A percentile compares a stretch with the other conserved stretches of the same genome.
Evolutionary conservation across 495 filamentous ascomycete species (phyloP).

Genomic region (Neurospora cerealis): DNA sequence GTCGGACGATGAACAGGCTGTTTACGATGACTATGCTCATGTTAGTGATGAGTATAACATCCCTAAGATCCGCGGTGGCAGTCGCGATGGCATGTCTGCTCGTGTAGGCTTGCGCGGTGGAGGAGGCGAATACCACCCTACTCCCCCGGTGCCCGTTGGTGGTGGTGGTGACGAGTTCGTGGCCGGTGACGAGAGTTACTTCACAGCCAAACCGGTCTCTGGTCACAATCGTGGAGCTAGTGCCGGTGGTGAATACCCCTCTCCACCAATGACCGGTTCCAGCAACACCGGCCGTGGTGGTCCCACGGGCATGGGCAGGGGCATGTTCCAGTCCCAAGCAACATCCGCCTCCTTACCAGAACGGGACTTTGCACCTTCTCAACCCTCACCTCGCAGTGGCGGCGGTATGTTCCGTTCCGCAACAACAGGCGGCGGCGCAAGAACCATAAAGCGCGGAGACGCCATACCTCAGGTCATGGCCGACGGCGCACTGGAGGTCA

Average conservation of each 20-base stretch:
- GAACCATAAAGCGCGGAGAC: slow-evolving; percentile 37
- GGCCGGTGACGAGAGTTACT: slow-evolving; percentile 35
- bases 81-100: background rate
- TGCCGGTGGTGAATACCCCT: background rate
- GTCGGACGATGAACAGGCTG: slow-evolving; percentile 22
- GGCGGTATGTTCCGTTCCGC: slow-evolving; percentile 51
- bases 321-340: slow-evolving; percentile 4
- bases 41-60: background rate
- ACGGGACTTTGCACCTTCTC: slow-evolving; percentile 9
- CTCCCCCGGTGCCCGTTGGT: background rate
- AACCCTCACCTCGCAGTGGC: background rate
- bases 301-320: background rate
- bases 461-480: slow-evolving; percentile 20
- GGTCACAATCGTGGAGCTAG: slow-evolving; percentile 3
- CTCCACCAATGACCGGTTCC: slow-evolving; percentile 10
- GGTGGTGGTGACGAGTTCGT: slow-evolving; percentile 17
- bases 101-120: slow-evolving; percentile 28
- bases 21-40: slow-evolving; percentile 12
- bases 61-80: slow-evolving; percentile 1
- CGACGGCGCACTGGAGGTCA: slow-evolving; percentile 71
- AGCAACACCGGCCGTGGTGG: background rate
- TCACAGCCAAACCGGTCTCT: slow-evolving; percentile 24
- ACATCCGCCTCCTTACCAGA: background rate
- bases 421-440: slow-evolving; percentile 57
- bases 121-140: slow-evolving; percentile 9